Evolutionary conservation across 73 alveolate genomes (phyloP), one percentile per base, ranked within the genome.

Genomic region (Paramecium sonneborni): DNA sequence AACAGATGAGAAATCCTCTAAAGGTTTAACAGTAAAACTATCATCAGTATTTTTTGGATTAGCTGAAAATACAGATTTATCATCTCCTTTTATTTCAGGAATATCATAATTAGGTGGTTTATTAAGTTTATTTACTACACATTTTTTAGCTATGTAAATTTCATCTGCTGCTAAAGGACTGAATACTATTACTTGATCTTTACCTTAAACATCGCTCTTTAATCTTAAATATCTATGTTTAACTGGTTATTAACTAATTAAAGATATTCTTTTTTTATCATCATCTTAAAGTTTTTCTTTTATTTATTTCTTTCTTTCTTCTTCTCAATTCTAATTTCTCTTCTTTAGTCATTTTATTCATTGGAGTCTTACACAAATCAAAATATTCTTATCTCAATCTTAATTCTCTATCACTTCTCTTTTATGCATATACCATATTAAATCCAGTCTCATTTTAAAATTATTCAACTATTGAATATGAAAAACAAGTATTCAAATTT

Each of bases 81-180:
- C 94, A 43, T 88, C 94, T 2, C 74, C 91, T 70, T 85, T 88
- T 11, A 88, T 69, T 88, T 88, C 94, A 6, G 94, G 91, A 12
- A 76, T 41, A 21, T 88, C 94, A 44, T 70, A 88, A 28, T 72
- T 94, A 34, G 95, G 95, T 7, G 95, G 97, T 67, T 92, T 92
- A 39, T 91, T 94, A 62, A 93, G 57, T 56, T 93, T 92, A 84
- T 96, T 96, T 26, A 90, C 55, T 1, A 85, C 76, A 93, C 97
- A 94, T 44, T 85, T 96, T 85, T 96, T 96, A 10, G 95, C 98
- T 5, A 88, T 93, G 9, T 76, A 46, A 38, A 96, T 94, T 86
- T 96, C 98, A 72, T 94, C 97, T 35, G 90, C 94, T 24, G 97
- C 94, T 90, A 96, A 94, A 1, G 97, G 95, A 46, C 96, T 28